Percentiles rank a stretch among this genome's conserved stretches.
These are phyloP conservation scores for Rhizopus stolonifer DNA, from an alignment of 371 early-diverging fungal species.

Conservation along the genomic window DNA sequence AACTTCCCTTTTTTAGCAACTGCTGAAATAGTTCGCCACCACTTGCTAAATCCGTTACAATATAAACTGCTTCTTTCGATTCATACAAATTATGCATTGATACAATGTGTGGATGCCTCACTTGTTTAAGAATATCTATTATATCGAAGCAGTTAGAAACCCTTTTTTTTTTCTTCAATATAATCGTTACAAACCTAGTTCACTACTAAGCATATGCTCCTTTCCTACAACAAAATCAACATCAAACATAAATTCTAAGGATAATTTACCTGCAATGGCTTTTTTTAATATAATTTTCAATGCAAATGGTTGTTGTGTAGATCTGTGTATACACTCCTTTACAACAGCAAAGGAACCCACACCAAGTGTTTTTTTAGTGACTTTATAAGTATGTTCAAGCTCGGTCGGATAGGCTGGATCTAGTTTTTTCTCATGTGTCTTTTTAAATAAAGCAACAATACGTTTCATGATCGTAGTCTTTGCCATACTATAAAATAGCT, in stretches of 20 bases:
- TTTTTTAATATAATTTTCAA: constrained; percentile 82
- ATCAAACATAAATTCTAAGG: too few relatives aligned
- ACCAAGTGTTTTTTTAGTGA: constrained; percentile 55
- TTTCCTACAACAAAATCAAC: constrained; percentile 52
- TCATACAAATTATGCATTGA: constrained; percentile 79
- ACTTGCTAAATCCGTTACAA: constrained; percentile 82
- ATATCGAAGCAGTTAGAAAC: too few relatives aligned
- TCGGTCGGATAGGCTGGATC: constrained; percentile 41
- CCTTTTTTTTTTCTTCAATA: background rate
- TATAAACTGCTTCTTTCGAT: constrained; percentile 75
- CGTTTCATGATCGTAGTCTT: constrained; percentile 45
- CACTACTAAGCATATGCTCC: constrained; percentile 82
- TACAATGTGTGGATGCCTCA: constrained; percentile 79
- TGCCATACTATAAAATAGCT: constrained; percentile 19
- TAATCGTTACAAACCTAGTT: constrained; percentile 58
- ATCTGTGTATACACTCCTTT: constrained; percentile 61
- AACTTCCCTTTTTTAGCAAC: constrained; percentile 72
- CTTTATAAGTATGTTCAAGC: constrained; percentile 42
- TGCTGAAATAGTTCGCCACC: constrained; percentile 89
- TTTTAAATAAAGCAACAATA: constrained; percentile 47
- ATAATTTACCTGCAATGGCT: constrained; percentile 46
- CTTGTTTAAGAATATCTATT: constrained; percentile 70
- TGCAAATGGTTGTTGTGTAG: constrained; percentile 65
- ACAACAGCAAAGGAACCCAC: constrained; percentile 87
- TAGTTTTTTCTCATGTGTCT: constrained; percentile 45